Base-by-base conservation (phyloP, 352 stramenopile genomes). In the Plasmopara halstedii region DNA sequence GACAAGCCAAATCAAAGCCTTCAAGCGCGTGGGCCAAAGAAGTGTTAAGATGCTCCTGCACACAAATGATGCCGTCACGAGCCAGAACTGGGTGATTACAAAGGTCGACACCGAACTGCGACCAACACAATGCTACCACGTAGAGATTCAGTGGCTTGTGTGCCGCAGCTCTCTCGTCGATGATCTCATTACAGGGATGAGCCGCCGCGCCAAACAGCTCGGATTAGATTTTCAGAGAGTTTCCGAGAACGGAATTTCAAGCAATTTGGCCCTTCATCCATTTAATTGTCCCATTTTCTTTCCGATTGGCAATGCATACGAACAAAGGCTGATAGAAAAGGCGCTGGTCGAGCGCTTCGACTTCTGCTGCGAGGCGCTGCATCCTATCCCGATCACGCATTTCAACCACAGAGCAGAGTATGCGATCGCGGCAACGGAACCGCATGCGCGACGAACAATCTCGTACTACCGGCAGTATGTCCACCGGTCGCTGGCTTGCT, bases 121-220 rank as follows among this genome's bases (percentile, higher is more conserved):
- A 38, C 49, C 63, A 7, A 74, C 73, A 35, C 77, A 86, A 49
- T 87, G 75, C 58, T 93, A 78, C 42, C 81, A 93, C 68, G 49
- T 93, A 1, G 78, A 93, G 53, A 74, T 93, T 21, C 81, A 89
- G 50, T 93, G 81, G 81, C 70, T 89, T 20, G 78, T 88, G 53
- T 93, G 81, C 41, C 75, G 76, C 29, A 88, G 81, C 40, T 77
- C 78, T 22, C 62, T 90, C 3, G 81, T 90, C 3, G 81, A 93
- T 48, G 81, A 93, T 43, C 71, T 85, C 13, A 88, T 87, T 45
- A 75, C 73, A 36, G 64, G 58, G n/a, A 68, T 87, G 31, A 55
- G 60, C 22, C 78, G 81, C 4, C 80, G 80, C 26, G 71, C 73
- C 19, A 92, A 89, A 50, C 77, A 92, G 46, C 59, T 89, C 0